Conservation (phyloP, 139 green algal genomes). For the Trebouxia sp. region DNA sequence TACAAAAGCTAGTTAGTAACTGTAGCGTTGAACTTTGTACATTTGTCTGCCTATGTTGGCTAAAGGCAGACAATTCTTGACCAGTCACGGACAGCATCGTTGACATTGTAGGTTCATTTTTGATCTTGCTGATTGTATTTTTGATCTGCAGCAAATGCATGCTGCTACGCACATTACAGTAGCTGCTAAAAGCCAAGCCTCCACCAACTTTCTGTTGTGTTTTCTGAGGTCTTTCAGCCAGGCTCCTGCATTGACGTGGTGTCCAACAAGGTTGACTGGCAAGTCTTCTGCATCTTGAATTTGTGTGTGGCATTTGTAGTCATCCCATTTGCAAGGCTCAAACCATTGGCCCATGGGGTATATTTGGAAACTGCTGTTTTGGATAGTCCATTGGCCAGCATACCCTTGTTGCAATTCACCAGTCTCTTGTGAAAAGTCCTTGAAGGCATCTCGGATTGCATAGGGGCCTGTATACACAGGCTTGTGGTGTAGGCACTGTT, state of each 20-base stretch:
- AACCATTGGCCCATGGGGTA: conserved; percentile 49
- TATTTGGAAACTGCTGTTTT: conserved; percentile 27
- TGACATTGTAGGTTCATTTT: too few species aligned
- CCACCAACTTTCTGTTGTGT: not conserved
- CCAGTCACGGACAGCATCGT: too few species aligned
- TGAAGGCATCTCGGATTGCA: conserved; percentile 27
- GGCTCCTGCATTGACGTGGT: conserved; percentile 30
- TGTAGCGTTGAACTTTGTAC: too few species aligned
- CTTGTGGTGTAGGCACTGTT: too few species aligned
- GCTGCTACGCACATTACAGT: not conserved
- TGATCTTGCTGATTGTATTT: too few species aligned
- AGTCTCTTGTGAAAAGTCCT: not conserved
- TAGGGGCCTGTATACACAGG: conserved; percentile 27
- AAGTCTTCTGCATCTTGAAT: conserved; percentile 9
- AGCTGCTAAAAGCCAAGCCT: not conserved
- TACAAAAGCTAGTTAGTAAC: too few species aligned
- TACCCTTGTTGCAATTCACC: not conserved
- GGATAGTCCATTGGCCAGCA: not conserved
- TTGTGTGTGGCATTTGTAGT: conserved; percentile 35
- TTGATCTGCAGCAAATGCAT: too few species aligned
- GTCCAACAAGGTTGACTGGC: conserved; percentile 16
- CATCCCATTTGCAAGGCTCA: conserved; percentile 48
- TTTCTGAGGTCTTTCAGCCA: conserved; percentile 19
- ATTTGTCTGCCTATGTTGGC: too few species aligned
- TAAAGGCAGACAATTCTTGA: too few species aligned